Evolutionary conservation across 768 basidiomycete genomes (phyloP).

Genomic region (Cystobasidium ongulense): DNA sequence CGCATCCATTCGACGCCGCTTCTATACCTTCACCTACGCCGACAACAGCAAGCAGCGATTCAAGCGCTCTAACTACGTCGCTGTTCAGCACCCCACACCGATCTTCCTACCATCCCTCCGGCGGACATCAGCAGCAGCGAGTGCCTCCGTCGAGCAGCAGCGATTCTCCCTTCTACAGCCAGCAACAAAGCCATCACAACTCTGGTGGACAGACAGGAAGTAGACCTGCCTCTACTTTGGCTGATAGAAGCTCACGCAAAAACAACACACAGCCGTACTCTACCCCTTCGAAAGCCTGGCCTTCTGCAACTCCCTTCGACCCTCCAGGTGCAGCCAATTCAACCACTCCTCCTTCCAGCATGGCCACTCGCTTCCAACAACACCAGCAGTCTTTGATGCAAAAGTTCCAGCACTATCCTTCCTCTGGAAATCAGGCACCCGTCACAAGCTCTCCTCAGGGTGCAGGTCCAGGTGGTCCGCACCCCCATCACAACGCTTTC

Average conservation of each 20-base stretch:
- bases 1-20: neutral
- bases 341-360: neutral
- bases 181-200: neutral
- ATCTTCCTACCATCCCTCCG: neutral
- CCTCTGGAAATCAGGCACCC: neutral
- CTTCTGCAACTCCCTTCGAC: neutral
- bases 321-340: neutral
- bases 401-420: conserved; percentile 19
- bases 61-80: neutral
- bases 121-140: neutral
- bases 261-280: neutral
- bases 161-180: neutral
- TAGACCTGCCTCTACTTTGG: neutral
- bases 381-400: conserved; percentile 30
- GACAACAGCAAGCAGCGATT: neutral
- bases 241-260: neutral
- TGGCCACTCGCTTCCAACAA: conserved; percentile 20
- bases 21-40: neutral
- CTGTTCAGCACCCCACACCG: neutral
- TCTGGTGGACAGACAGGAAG: neutral
- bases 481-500: conserved; percentile 4
- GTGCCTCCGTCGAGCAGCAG: too few relatives aligned
- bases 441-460: neutral
- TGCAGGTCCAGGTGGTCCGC: neutral
- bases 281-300: neutral